Evolutionary conservation across 2,329 filamentous ascomycete species (phyloP).

Genomic region (Septoria linicola): DNA sequence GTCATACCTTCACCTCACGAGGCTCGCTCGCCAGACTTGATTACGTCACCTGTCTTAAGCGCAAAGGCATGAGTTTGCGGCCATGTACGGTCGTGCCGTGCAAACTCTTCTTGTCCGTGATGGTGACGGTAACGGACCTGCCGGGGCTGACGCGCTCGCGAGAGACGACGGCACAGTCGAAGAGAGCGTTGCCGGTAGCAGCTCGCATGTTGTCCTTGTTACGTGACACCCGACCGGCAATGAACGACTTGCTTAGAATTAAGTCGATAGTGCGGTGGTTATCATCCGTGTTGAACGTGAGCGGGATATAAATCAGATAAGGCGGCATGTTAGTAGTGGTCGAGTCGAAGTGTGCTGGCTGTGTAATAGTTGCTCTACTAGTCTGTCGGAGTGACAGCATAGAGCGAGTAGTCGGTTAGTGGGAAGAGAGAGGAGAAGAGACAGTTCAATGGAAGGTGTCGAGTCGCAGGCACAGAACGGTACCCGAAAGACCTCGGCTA

Average conservation of each 20-base stretch:
- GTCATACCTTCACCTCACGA: constrained; percentile 29
- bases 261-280: constrained; percentile 28
- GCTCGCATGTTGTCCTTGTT: constrained; percentile 38
- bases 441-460: too few species aligned
- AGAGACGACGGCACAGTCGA: constrained; percentile 40
- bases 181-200: constrained; percentile 35
- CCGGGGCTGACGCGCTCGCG: constrained; percentile 33
- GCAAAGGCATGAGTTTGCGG: constrained; percentile 24
- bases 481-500: too few species aligned
- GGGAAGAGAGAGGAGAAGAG: too few species aligned
- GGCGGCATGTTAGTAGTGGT: constrained; percentile 12
- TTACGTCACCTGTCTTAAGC: constrained; percentile 32
- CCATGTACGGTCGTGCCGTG: constrained; percentile 41
- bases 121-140: constrained; percentile 28
- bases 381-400: too few species aligned
- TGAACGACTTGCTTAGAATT: constrained; percentile 27
- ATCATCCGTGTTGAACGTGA: constrained; percentile 18
- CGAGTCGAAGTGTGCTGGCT: too few species aligned
- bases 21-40: constrained; percentile 36
- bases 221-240: constrained; percentile 47
- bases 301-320: constrained; percentile 20
- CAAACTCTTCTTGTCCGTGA: constrained; percentile 36
- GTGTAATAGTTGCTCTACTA: too few species aligned
- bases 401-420: too few species aligned
- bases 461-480: too few species aligned